These are phyloP conservation scores for Plasmodium gallinaceum DNA, from an alignment of 169 alveolate species.

Conservation along the genomic window DNA sequence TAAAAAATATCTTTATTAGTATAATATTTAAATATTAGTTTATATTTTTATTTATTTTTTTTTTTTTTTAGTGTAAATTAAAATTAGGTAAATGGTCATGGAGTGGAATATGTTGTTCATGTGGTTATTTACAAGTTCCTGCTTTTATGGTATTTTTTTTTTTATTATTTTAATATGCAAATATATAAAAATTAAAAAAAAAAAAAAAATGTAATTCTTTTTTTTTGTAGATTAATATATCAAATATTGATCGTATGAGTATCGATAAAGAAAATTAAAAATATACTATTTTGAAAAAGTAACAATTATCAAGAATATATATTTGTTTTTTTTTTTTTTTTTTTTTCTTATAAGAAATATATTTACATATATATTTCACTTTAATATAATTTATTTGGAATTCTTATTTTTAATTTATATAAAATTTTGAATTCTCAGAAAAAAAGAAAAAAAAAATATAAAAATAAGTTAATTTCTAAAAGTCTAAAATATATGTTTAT, in stretches of 20 bases:
- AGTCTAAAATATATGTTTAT: too few relatives aligned
- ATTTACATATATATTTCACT: not conserved
- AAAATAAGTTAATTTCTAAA: too few relatives aligned
- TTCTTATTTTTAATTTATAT: too few relatives aligned
- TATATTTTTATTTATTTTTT: constrained; percentile 12
- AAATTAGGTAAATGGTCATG: constrained; percentile 74
- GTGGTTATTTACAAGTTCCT: constrained; percentile 66
- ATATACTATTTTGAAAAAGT: too few relatives aligned
- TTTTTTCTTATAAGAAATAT: not conserved
- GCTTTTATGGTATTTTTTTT: constrained; percentile 49
- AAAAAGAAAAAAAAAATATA: too few relatives aligned
- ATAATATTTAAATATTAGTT: not conserved
- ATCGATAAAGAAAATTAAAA: not conserved
- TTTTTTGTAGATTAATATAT: constrained; percentile 4
- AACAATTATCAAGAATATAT: not conserved
- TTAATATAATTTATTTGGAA: too few relatives aligned
- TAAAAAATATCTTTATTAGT: not conserved
- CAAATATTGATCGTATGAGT: constrained; percentile 26
- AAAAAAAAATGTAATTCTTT: not conserved
- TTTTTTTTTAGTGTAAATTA: constrained; percentile 28
- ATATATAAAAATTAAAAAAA: not conserved
- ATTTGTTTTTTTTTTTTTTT: not conserved
- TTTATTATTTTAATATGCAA: not conserved
- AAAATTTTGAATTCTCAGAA: too few relatives aligned
- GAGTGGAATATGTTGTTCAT: constrained; percentile 75